Evolutionary conservation across 129 eudicot genomes (phyloP), one percentile per base, ranked within the genome.

Genomic region (Pseudognaphalium luteoalbum): DNA sequence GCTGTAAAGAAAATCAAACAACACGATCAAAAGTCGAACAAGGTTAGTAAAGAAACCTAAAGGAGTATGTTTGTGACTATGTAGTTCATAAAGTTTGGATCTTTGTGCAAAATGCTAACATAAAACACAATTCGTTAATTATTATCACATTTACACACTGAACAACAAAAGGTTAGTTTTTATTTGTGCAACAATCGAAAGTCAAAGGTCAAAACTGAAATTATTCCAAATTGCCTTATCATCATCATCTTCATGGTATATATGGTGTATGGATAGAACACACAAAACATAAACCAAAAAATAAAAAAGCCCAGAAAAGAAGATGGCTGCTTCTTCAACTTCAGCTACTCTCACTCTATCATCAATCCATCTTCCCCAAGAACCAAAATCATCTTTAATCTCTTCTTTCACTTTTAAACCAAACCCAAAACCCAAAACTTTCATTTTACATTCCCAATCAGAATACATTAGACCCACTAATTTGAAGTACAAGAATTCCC

Each of bases 281-380:
- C 79, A 8, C 83, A 73, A 66, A 73, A 22, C 78, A 80, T 65
- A 73, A 73, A 37, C 73, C 78, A 54, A 35, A 64, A 64, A 64
- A 28, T 15, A 28, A 64, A 64, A 11, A 63, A 62, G 25, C 52
- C 22, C 59, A 78, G 51, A 73, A 58, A 66, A 19, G 54, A 64
- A n/a, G 3, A 76, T 80, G 83, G 83, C 83, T 6, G 37, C 83
- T 66, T 62, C 83, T 57, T 73, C 83, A 17, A 80, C 83, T 73
- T 80, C 83, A 7, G 70, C 79, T 42, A 74, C 93, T 51, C 82
- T 89, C 65, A 81, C 87, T 44, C 82, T 84, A 44, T 81, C 90
- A 60, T 83, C 78, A 1, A 70, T 80, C 39, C 83, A 80, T 50
- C 76, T 83, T 32, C 74, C 17, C 20, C 88, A 84, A 86, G 91